phyloP scores from a whole-genome alignment of 1,284 basidiomycete genomes.

The Uromyces viciae-fabae region DNA sequence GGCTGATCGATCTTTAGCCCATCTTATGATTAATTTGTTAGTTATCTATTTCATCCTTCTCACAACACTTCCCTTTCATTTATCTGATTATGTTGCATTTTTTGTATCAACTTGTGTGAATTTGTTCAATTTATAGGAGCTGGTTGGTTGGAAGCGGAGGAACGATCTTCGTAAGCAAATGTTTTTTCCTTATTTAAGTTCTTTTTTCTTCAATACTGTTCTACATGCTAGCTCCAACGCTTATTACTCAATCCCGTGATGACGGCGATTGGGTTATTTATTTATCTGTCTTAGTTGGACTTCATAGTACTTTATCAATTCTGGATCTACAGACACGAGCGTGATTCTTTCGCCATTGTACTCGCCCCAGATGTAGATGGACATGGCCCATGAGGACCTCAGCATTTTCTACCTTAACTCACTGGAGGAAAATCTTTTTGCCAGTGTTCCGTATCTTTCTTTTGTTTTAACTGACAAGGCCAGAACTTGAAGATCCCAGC shows the following conservation, averaged over 20 bases:
- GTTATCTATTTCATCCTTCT: too few species aligned
- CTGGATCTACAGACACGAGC: constrained; percentile 38
- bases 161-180: constrained; percentile 36
- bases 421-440: too few species aligned
- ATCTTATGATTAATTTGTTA: constrained; percentile 42
- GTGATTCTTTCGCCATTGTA: neutral
- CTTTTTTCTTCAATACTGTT: too few species aligned
- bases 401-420: too few species aligned
- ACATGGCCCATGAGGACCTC: too few species aligned
- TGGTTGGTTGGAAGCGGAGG: constrained; percentile 38
- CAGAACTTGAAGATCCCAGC: too few species aligned
- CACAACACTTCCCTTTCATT: neutral
- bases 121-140: constrained; percentile 14
- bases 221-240: neutral
- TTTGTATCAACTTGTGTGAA: neutral
- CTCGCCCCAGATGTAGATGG: too few species aligned
- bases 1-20: neutral
- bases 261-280: neutral
- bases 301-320: constrained; percentile 40
- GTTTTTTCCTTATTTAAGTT: too few species aligned
- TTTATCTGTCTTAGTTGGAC: constrained; percentile 17
- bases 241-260: neutral
- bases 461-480: too few species aligned
- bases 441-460: too few species aligned
- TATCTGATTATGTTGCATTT: neutral